Percentiles rank a stretch among this genome's conserved stretches.
Evolutionary conservation across 2,329 filamentous ascomycete species (phyloP).

Genomic region (Apiospora phragmitis): DNA sequence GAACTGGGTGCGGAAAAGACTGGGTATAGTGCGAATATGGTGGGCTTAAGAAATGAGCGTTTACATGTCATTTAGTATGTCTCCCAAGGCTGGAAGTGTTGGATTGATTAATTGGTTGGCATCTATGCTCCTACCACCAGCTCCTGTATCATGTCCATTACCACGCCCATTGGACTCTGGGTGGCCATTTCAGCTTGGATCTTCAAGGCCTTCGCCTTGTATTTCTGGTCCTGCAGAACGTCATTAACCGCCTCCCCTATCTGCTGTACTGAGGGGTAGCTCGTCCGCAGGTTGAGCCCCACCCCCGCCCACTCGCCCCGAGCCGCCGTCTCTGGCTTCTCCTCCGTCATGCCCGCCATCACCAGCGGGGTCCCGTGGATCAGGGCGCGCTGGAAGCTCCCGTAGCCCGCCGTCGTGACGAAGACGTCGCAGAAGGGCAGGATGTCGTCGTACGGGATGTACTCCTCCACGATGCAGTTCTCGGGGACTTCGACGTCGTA

Average conservation of each 20-base stretch:
- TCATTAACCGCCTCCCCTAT: constrained; percentile 10
- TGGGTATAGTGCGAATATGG: too few species aligned
- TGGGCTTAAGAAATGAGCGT: too few species aligned
- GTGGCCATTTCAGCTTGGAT: constrained; percentile 10
- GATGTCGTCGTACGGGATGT: constrained; percentile 8
- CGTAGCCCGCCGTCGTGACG: constrained; percentile 10
- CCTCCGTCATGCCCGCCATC: constrained; percentile 8
- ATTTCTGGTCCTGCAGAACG: constrained; percentile 10
- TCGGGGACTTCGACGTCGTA: neutral
- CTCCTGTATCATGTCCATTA: too few species aligned
- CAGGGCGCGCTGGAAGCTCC: constrained; percentile 1
- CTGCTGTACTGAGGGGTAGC: constrained; percentile 2
- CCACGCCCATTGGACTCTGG: too few species aligned
- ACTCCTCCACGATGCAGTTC: constrained; percentile 6
- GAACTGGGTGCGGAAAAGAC: too few species aligned
- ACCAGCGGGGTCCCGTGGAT: constrained; percentile 11
- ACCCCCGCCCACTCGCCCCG: constrained; percentile 10
- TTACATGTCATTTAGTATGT: too few species aligned
- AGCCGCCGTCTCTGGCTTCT: constrained; percentile 13
- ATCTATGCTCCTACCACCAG: too few species aligned
- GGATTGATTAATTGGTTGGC: too few species aligned
- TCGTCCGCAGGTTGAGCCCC: constrained; percentile 11
- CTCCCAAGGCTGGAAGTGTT: too few species aligned
- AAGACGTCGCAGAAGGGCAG: constrained; percentile 8
- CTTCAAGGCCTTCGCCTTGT: constrained; percentile 2